Base-by-base conservation (phyloP, 345 rosid genomes). In the Durio zibethinus region DNA sequence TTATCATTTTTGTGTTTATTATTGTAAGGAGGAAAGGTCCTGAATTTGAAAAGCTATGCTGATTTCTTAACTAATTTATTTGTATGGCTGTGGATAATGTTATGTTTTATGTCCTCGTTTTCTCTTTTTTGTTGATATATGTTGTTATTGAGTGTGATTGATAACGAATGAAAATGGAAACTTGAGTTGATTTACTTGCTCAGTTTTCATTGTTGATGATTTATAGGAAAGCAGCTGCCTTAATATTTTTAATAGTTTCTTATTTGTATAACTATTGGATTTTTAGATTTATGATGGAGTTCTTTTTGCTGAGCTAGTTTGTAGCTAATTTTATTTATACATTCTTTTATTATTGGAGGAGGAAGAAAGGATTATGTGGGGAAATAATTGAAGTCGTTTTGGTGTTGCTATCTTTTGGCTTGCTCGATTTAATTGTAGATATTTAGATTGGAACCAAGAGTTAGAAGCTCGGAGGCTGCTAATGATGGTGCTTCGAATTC, bases 381-480 rank as follows among this genome's bases (percentile, higher is more conserved):
- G 15, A 65, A 65, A 11, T 42, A 69, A 69, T 33, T 38, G 73
- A 45, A 15, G 27, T 25, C 7, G 0, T n/a, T 40, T 40, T 66
- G 3, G 23, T 73, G 54, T 42, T 60, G 38, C 36, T 52, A 42
- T 68, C 2, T 75, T 0, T 11, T 25, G 47, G 18, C 8, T 63
- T 67, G 43, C 9, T 7, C 54, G 67, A 5, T 7, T 78, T 40
- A 53, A n/a, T 62, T 79, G 42, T 62, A 62, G 67, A 62, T 62
- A 78, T 76, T 92, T n/a, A 89, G 97, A 83, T 77, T 94, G 90
- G 97, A 92, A 63, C 91, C 94, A 5, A 84, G 78, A 67, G 71
- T 89, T 79, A 82, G 78, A 64, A 50, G 35, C 47, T 43, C 50
- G 16, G 85, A 76, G 64, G 10, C 67, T 52, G 82, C 59, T 45